Evolutionary conservation across 371 early-diverging fungal genomes (phyloP).

Genomic region (Fennellomyces sp.): DNA sequence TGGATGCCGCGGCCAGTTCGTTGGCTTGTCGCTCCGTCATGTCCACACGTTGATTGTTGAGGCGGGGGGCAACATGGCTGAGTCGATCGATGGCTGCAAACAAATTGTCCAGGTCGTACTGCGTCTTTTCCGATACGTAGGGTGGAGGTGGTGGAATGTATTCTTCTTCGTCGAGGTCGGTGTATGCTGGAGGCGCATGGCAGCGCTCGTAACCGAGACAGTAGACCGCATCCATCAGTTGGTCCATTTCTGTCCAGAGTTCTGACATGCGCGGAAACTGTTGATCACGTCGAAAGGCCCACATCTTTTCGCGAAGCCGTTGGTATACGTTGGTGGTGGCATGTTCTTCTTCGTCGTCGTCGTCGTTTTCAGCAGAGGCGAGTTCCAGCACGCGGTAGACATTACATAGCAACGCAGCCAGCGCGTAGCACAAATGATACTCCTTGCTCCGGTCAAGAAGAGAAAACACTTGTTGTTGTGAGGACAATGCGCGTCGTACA

Average conservation of each 20-base stretch:
- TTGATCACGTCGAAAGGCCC: conserved; percentile 29
- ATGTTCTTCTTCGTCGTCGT: not conserved
- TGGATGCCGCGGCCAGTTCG: conserved; percentile 33
- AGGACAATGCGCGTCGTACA: conserved; percentile 29
- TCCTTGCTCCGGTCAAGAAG: conserved; percentile 23
- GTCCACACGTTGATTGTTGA: conserved; percentile 55
- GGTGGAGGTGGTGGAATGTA: not conserved
- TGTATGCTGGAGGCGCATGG: conserved; percentile 16
- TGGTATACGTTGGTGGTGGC: conserved; percentile 19
- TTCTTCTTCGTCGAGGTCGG: not conserved
- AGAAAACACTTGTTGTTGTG: conserved; percentile 13
- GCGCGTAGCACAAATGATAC: conserved; percentile 45
- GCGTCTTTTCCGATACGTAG: conserved; percentile 17
- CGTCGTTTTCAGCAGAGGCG: conserved; percentile 1
- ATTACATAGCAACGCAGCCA: conserved; percentile 43
- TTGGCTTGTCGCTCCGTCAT: conserved; percentile 44
- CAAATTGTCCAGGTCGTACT: conserved; percentile 48
- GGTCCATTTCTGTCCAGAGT: conserved; percentile 47
- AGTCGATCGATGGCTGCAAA: conserved; percentile 56
- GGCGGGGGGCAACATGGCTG: conserved; percentile 42
- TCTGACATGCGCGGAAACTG: no score
- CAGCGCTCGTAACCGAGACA: not conserved
- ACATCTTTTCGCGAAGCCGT: conserved; percentile 31
- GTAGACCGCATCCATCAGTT: conserved; percentile 36
- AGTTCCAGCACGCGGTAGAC: conserved; percentile 44